A percentile compares a stretch with the other conserved stretches of the same genome.
phyloP scores from a whole-genome alignment of 2,329 filamentous ascomycete species.

The Dendrostoma leiphaemia region DNA sequence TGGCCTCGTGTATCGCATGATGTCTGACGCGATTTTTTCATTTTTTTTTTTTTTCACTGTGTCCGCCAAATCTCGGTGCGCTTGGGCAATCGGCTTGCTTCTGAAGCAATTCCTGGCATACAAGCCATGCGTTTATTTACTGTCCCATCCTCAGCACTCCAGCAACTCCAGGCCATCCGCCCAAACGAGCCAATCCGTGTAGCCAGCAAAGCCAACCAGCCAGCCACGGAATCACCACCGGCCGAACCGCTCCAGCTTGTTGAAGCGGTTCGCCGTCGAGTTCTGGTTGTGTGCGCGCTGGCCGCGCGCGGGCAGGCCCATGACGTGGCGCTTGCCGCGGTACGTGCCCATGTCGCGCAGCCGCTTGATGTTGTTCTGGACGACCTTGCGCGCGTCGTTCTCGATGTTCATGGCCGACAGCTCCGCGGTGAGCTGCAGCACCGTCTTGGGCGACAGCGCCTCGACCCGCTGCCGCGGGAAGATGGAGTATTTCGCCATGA shows the following conservation, averaged over 20 bases:
- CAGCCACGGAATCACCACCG: conserved; percentile 23
- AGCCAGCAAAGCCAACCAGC: neutral
- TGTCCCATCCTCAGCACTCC: no score
- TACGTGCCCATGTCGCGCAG: conserved; percentile 90
- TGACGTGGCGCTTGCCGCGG: conserved; percentile 84
- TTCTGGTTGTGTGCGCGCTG: conserved; percentile 82
- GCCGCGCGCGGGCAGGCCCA: conserved; percentile 86
- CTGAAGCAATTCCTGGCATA: no score
- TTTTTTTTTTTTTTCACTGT: no score
- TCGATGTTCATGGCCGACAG: conserved; percentile 92
- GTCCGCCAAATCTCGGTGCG: no score
- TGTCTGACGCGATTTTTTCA: no score
- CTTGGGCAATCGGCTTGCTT: no score
- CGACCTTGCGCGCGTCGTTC: conserved; percentile 74
- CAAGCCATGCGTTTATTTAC: no score
- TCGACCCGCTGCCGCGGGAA: conserved; percentile 80
- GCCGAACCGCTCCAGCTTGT: conserved; percentile 50
- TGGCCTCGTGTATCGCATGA: no score
- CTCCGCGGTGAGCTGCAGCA: conserved; percentile 80
- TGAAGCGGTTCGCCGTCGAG: conserved; percentile 59
- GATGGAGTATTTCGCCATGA: conserved; percentile 88
- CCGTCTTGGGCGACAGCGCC: conserved; percentile 69
- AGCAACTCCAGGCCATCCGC: no score
- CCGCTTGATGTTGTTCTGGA: conserved; percentile 82
- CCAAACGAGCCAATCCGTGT: neutral